phyloP scores from a whole-genome alignment of 2,329 filamentous ascomycete species.

The Apiospora phragmitis region DNA sequence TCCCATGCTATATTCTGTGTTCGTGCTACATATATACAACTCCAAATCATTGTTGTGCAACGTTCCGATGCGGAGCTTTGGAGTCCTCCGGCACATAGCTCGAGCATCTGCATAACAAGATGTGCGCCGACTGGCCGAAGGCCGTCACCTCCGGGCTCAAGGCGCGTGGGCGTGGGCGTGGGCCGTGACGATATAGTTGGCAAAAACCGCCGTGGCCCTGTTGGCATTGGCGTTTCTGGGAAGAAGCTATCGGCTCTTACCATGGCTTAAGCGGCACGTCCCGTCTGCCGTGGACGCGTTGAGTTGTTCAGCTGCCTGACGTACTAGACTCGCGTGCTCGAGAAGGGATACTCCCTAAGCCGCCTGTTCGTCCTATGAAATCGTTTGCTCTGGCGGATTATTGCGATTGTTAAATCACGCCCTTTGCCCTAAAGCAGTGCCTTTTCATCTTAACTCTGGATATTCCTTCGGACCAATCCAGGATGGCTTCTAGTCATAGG shows the following conservation, averaged over 20 bases:
- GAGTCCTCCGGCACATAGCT: neutral
- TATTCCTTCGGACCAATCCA: neutral
- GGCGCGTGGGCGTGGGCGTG: neutral
- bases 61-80: neutral
- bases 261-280: neutral
- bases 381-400: neutral
- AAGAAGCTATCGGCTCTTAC: neutral
- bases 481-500: slow-evolving; percentile 17
- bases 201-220: neutral
- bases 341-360: neutral
- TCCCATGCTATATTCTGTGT: neutral
- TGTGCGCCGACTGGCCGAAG: neutral
- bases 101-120: neutral
- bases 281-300: neutral
- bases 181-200: neutral
- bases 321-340: neutral
- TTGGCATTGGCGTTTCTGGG: neutral
- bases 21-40: slow-evolving; percentile 3
- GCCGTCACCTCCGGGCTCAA: neutral
- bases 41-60: neutral
- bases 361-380: neutral
- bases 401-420: neutral
- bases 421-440: neutral
- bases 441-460: neutral
- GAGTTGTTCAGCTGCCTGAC: neutral